Percentiles rank a stretch among this genome's conserved stretches.
Conservation (phyloP, 257 asterid species). For the Fraxinus anomala region DNA sequence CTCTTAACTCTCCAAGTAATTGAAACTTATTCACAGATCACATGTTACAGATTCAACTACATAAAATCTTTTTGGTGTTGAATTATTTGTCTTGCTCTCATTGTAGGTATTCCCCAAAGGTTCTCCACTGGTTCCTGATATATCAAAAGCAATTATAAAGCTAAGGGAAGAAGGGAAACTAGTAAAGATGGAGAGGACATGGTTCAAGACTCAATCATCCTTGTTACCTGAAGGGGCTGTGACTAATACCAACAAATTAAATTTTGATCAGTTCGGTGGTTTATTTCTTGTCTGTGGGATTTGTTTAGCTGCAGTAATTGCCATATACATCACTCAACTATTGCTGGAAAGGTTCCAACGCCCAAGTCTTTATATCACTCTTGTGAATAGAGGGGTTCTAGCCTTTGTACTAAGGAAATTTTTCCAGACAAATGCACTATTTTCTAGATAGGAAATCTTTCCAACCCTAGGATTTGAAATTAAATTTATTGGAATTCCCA, state of each 20-base stretch:
- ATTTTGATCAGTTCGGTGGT: slow-evolving; percentile 17
- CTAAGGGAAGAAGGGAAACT: slow-evolving; percentile 34
- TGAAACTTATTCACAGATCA: no score
- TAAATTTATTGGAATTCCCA: no score
- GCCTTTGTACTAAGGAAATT: no score
- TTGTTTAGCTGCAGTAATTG: slow-evolving; percentile 6
- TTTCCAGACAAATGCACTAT: no score
- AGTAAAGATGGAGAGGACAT: slow-evolving; percentile 19
- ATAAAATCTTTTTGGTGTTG: no score
- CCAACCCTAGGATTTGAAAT: no score
- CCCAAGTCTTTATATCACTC: no score
- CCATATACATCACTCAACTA: neutral
- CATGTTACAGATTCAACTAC: no score
- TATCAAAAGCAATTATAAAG: slow-evolving; percentile 25
- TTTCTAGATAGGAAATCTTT: no score
- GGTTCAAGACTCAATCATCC: slow-evolving; percentile 11
- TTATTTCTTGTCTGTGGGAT: slow-evolving; percentile 22
- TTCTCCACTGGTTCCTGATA: slow-evolving; percentile 20
- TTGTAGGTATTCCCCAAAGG: slow-evolving; percentile 25
- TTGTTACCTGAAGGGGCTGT: neutral
- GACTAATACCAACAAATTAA: neutral
- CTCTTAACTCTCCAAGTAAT: no score
- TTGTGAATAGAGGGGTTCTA: no score
- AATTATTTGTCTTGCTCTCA: neutral
- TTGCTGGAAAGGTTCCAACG: neutral